These are phyloP conservation scores for Pseudofabraea citricarpa DNA, from an alignment of 2,329 filamentous ascomycete species.

Conservation along the genomic window DNA sequence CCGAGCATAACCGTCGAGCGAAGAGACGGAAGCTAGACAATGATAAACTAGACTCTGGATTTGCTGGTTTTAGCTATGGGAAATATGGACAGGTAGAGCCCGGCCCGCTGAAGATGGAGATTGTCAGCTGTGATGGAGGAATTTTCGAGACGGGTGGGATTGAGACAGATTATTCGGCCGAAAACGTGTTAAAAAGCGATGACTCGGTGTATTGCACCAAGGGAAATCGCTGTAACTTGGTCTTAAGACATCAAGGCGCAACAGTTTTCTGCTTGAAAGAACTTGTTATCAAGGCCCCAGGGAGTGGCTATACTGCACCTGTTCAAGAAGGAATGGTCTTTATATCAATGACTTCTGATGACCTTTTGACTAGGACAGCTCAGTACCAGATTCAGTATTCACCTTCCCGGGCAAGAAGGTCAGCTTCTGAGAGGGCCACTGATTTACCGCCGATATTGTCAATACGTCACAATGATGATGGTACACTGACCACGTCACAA, in stretches of 20 bases:
- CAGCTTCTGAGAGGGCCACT: constrained; percentile 21
- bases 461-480: constrained; percentile 48
- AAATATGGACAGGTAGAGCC: constrained; percentile 83
- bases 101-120: constrained; percentile 77
- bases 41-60: constrained; percentile 44
- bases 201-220: constrained; percentile 86
- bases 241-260: constrained; percentile 75
- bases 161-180: constrained; percentile 55
- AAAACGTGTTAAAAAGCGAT: constrained; percentile 82
- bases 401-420: constrained; percentile 16
- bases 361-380: constrained; percentile 67
- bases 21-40: constrained; percentile 70
- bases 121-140: constrained; percentile 85
- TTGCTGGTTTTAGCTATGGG: constrained; percentile 70
- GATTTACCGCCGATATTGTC: constrained; percentile 40
- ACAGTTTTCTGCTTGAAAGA: constrained; percentile 81
- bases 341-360: constrained; percentile 77
- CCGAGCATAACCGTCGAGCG: constrained; percentile 45
- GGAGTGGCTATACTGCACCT: constrained; percentile 77
- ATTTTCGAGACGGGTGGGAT: constrained; percentile 56
- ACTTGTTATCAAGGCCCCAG: constrained; percentile 81
- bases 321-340: constrained; percentile 92
- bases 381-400: constrained; percentile 69
- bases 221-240: constrained; percentile 79
- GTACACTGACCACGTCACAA: constrained; percentile 38